phyloP scores from a whole-genome alignment of 108 stramenopile genomes.

The Chaetoceros tenuissimus region DNA sequence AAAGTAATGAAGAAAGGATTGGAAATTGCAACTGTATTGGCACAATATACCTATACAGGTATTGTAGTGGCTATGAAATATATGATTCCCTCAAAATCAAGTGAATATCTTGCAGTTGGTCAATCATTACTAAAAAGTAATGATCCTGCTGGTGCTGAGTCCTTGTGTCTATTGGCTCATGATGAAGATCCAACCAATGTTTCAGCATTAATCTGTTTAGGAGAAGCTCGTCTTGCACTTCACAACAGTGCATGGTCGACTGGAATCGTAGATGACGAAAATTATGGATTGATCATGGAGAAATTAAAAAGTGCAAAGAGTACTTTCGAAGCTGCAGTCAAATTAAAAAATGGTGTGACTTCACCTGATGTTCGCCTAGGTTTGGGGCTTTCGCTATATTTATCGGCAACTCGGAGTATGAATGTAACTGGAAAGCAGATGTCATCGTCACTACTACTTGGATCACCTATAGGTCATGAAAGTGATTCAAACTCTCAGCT shows the following conservation, averaged over 20 bases:
- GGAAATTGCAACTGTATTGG: neutral
- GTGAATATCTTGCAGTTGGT: too few species aligned
- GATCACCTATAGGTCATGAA: too few species aligned
- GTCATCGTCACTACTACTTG: neutral
- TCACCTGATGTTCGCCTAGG: neutral
- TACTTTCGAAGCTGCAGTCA: neutral
- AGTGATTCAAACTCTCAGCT: neutral
- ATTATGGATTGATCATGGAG: neutral
- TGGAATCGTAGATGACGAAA: neutral
- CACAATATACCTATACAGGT: neutral
- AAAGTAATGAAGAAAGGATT: neutral
- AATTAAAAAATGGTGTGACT: neutral
- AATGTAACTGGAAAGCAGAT: neutral
- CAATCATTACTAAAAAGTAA: neutral
- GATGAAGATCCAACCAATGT: neutral
- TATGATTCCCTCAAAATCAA: too few species aligned
- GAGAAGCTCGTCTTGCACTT: neutral
- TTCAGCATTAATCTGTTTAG: neutral
- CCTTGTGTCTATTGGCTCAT: neutral
- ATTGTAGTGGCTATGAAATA: neutral
- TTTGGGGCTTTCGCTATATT: neutral
- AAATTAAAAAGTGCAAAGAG: neutral
- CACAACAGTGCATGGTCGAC: neutral
- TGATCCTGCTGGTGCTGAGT: neutral
- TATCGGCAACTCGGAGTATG: neutral